Conservation (phyloP, 495 filamentous ascomycete species). For the Hyaloscypha finlandica region DNA sequence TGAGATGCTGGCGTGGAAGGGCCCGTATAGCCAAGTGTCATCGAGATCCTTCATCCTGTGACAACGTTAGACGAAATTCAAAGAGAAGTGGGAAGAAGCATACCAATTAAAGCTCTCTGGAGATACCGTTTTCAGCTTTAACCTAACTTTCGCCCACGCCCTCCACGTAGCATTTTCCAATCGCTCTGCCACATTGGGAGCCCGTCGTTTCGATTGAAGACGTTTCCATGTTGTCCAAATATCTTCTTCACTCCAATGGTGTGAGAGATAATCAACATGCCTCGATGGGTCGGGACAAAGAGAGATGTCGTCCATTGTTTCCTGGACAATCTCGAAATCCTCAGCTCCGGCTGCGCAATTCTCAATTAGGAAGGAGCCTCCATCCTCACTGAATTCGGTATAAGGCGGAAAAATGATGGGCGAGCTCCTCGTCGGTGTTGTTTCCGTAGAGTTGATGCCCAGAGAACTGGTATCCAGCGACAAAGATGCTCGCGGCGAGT, state of each 20-base stretch:
- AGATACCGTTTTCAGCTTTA: constrained; percentile 64
- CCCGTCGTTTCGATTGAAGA: constrained; percentile 71
- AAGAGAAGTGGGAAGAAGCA: neutral
- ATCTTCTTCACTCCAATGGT: constrained; percentile 94
- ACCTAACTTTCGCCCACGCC: constrained; percentile 92
- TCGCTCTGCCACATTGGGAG: constrained; percentile 56
- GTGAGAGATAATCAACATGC: constrained; percentile 94
- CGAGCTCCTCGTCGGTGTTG: constrained; percentile 35
- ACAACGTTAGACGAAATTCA: constrained; percentile 8
- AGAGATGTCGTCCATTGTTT: constrained; percentile 78
- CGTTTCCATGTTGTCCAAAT: constrained; percentile 97
- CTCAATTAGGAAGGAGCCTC: neutral
- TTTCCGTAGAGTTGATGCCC: neutral
- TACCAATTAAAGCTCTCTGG: constrained; percentile 27
- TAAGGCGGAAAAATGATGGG: constrained; percentile 57
- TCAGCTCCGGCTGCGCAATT: constrained; percentile 35
- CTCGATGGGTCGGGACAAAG: constrained; percentile 74
- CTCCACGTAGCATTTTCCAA: constrained; percentile 97
- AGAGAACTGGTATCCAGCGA: neutral
- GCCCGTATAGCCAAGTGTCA: constrained; percentile 95
- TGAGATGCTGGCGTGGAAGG: constrained; percentile 44
- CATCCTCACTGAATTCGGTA: constrained; percentile 38
- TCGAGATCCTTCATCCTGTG: constrained; percentile 91
- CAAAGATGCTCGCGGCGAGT: neutral
- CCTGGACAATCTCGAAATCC: constrained; percentile 41